phyloP scores from a whole-genome alignment of 1,284 basidiomycete genomes.

The Phlebopus sp. region DNA sequence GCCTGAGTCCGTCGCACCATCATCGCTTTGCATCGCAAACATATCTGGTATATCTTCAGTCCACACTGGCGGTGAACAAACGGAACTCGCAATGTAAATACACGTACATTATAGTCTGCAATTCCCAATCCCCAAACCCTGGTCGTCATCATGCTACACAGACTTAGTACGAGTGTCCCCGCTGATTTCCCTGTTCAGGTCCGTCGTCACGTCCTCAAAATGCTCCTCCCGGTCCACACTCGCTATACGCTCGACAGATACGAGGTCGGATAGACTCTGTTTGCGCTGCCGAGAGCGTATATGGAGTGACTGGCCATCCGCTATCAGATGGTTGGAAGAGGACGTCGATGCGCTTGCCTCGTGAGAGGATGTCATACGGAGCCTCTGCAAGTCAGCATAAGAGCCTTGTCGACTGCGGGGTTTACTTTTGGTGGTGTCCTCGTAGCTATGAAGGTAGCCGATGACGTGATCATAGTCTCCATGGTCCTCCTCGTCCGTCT shows the following conservation, averaged over 20 bases:
- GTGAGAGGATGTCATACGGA: conserved; percentile 43
- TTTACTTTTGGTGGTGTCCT: conserved; percentile 42
- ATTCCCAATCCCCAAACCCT: conserved; percentile 15
- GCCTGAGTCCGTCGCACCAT: conserved; percentile 20
- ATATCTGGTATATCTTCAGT: conserved; percentile 21
- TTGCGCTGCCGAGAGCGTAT: conserved; percentile 54
- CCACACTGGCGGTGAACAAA: conserved; percentile 7
- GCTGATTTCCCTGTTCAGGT: conserved; percentile 62
- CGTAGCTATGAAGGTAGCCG: conserved; percentile 53
- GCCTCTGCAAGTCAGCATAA: conserved; percentile 74
- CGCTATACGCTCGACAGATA: conserved; percentile 63
- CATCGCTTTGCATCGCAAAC: conserved; percentile 11
- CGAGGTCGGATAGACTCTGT: conserved; percentile 59
- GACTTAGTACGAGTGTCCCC: conserved; percentile 33
- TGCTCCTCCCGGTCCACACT: conserved; percentile 51
- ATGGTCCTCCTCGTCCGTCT: conserved; percentile 72
- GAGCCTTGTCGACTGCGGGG: conserved; percentile 69
- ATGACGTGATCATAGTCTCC: conserved; percentile 82
- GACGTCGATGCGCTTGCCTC: conserved; percentile 8
- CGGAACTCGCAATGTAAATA: conserved; percentile 31
- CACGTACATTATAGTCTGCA: conserved; percentile 19
- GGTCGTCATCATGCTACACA: conserved; percentile 12
- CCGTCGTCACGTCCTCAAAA: conserved; percentile 54
- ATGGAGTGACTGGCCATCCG: conserved; percentile 41
- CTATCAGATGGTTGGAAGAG: conserved; percentile 21